Base-by-base conservation (phyloP, 73 alveolate genomes). In the Blepharisma stoltei region DNA sequence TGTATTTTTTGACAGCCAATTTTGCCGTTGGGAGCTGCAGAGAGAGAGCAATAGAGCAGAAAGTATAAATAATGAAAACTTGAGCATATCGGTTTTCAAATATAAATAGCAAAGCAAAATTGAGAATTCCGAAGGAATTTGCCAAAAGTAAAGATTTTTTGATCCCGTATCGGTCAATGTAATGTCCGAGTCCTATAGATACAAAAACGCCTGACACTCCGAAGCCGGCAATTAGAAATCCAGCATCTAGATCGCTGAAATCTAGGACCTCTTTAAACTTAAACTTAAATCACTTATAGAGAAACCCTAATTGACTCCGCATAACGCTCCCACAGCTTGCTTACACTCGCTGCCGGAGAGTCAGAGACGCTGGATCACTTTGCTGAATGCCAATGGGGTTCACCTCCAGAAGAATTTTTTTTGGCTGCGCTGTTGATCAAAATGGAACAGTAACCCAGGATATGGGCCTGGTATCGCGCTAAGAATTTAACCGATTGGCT, bases 1-100 rank as follows among this genome's bases (percentile, higher is more conserved):
- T 25, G 73, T 60, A 60, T 8, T 60, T 8, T 14, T 25, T 60
- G 23, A 60, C 73, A 20, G 46, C 73, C 38, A 60, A 11, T 60
- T 60, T 60, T 5, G 23, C 14, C 11, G 48, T 14, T 14, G 73
- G 73, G 2, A 60, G 45, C 46, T 14, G 46, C 0, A 60, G 49
- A 20, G 48, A 18, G 6, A 9, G 14, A 60, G 46, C 73, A 25
- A 25, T 25, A 14, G 73, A 60, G 11, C 14, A 8, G 38, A 60
- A 60, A 9, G 73, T 60, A 9, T 14, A 25, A 14, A 60, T 60
- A 25, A 25, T 14, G 37, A 60, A 8, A 9, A 60, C 46, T 60
- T 60, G 73, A 20, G 23, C 18, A 25, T 8, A 14, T 20, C 14
- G 18, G 46, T 14, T 20, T 25, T n/a, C 14, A 38, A 20, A 20